Conservation (phyloP, 306 rosid genomes). For the Lotus japonicus region DNA sequence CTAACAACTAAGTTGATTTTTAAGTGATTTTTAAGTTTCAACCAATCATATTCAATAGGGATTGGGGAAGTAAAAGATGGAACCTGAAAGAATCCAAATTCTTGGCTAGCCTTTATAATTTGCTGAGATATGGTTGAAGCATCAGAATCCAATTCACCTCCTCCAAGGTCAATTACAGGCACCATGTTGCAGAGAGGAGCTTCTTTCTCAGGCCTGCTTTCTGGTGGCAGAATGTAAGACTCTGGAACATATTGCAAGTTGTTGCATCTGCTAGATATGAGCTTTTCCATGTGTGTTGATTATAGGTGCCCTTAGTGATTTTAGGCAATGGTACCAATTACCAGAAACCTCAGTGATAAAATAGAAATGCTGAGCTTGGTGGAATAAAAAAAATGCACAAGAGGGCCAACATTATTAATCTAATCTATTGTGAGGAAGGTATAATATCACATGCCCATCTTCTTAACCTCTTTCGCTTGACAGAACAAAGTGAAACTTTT, state of each 20-base stretch:
- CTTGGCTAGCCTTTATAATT: not conserved
- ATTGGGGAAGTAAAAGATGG: not conserved
- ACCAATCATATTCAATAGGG: too few species aligned
- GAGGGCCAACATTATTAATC: too few species aligned
- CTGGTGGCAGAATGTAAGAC: not conserved
- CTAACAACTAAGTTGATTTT: too few species aligned
- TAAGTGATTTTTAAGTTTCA: too few species aligned
- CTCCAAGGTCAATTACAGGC: not conserved
- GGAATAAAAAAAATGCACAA: too few species aligned
- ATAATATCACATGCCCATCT: too few species aligned
- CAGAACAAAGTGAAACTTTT: too few species aligned
- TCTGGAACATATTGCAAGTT: conserved; percentile 4
- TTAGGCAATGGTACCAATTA: not conserved
- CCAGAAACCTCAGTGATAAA: too few species aligned
- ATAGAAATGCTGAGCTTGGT: too few species aligned
- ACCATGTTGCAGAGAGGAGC: not conserved
- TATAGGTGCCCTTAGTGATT: not conserved
- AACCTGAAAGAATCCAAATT: conserved; percentile 6
- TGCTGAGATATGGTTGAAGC: not conserved
- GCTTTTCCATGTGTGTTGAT: not conserved
- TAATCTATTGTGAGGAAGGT: too few species aligned
- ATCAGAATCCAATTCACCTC: not conserved
- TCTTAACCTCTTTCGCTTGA: too few species aligned
- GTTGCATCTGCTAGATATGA: not conserved
- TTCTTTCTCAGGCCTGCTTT: not conserved